Base-by-base conservation (phyloP, 495 filamentous ascomycete species). In the Hypoxylon trugodes region DNA sequence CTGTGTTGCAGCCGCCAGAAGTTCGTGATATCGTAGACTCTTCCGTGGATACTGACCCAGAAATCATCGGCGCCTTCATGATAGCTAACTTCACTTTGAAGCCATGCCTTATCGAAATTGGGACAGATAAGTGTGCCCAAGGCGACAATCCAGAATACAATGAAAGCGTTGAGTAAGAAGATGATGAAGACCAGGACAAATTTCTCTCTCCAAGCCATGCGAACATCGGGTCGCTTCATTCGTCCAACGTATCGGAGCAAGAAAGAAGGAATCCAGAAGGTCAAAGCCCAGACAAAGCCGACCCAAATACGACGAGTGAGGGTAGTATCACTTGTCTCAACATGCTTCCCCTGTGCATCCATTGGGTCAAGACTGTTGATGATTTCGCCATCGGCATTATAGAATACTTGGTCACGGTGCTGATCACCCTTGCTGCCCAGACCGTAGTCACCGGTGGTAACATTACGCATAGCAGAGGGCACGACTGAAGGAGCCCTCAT, bases 131-230 rank as follows among this genome's bases (percentile, higher is more conserved):
- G 73, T 30, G 81, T 84, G 40, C 94, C 92, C 59, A 98, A 92
- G 24, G 80, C 84, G 66, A 96, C 87, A 69, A 98, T 97, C 81
- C 91, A 96, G 77, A 98, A 98, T 42, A 97, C 83, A 59, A 98
- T 85, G 35, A 86, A 71, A 10, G 76, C 94, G 73, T 98, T 98
- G 63, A 97, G 76, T 25, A 98, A 64, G 18, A 91, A 70, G 60
- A 98, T 98, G 55, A 97, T 56, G 26, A 89, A 75, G 21, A 91
- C 84, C 7, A 98, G 80, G 4, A 96, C 87, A 33, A 98, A 32
- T 76, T 98, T 98, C 68, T 98, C 95, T 71, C 94, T 81, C 95
- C 95, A 98, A 4, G 95, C 95, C 86, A 98, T 90, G 1, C 95
- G 89, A 36, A 98, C 90, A 76, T 98, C 95, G 1, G 95, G 95